Evolutionary conservation across 2,329 filamentous ascomycete genomes (phyloP).

Genomic region (Proliferodiscus dingleyae): DNA sequence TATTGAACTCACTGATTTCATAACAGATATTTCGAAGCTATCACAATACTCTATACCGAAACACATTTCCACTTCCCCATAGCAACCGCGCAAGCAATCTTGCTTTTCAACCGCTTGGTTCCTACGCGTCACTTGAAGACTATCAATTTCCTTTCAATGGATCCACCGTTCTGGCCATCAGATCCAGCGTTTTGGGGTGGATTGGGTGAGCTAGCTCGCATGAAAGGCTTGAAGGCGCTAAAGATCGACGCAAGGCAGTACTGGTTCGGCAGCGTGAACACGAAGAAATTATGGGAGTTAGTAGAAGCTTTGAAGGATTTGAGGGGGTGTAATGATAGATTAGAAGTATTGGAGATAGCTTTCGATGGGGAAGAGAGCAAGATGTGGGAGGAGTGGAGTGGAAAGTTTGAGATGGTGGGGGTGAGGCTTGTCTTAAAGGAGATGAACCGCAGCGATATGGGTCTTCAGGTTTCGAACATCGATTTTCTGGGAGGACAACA

Average conservation of each 20-base stretch:
- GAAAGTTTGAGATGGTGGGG: neutral
- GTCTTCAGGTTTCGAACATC: neutral
- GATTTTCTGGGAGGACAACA: neutral
- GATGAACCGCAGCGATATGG: neutral
- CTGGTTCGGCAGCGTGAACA: neutral
- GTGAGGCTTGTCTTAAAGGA: neutral
- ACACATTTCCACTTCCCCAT: neutral
- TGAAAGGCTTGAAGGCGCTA: neutral
- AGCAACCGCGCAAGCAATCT: neutral
- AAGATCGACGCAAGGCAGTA: neutral
- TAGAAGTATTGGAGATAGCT: neutral
- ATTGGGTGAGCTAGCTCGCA: neutral
- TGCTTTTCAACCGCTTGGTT: too few relatives aligned
- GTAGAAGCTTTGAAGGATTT: neutral
- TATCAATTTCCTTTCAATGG: too few relatives aligned
- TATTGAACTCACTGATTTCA: too few relatives aligned
- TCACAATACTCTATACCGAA: neutral
- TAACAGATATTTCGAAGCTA: too few relatives aligned
- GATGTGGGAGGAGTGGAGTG: neutral
- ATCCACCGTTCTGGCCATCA: too few relatives aligned
- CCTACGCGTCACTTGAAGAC: too few relatives aligned
- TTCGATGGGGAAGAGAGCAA: neutral
- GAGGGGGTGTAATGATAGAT: neutral
- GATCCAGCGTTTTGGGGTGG: neutral
- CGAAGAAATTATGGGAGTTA: neutral